Evolutionary conservation across 805 yeast species (phyloP).

Genomic region (Yarrowia bubula): DNA sequence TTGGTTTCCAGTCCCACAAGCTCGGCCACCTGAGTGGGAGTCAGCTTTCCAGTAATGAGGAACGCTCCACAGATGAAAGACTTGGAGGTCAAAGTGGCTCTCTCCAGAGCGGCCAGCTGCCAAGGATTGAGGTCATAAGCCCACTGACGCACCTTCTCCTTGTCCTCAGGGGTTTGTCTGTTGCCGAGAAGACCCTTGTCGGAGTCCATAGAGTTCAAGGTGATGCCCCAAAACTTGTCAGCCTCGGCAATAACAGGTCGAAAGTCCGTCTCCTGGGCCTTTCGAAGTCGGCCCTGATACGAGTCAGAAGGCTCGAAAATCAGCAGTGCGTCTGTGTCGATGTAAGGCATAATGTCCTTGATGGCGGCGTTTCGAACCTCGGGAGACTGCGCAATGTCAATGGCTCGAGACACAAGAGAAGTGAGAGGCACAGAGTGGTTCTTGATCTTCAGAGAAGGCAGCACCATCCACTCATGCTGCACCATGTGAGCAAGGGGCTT

Average conservation of each 20-base stretch:
- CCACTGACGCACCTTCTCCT: constrained; percentile 62
- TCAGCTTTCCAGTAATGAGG: constrained; percentile 46
- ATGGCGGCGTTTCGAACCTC: constrained; percentile 52
- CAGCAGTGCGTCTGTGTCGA: constrained; percentile 91
- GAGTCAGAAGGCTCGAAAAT: constrained; percentile 79
- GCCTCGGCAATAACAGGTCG: constrained; percentile 68
- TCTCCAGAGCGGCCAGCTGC: constrained; percentile 85
- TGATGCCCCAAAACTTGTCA: constrained; percentile 55
- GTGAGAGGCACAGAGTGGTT: constrained; percentile 84
- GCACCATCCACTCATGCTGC: constrained; percentile 81
- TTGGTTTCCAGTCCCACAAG: constrained; percentile 79
- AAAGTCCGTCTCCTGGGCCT: constrained; percentile 75
- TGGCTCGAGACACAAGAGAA: constrained; percentile 78
- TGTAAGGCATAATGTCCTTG: constrained; percentile 65
- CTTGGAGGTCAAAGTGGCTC: constrained; percentile 80
- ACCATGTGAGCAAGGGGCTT: constrained; percentile 67
- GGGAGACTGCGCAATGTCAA: constrained; percentile 58
- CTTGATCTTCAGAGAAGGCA: constrained; percentile 59
- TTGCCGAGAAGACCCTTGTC: constrained; percentile 83
- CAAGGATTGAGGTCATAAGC: constrained; percentile 60
- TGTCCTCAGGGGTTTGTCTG: constrained; percentile 59
- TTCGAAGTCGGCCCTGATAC: constrained; percentile 77
- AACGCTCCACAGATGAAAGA: constrained; percentile 81
- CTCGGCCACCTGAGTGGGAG: constrained; percentile 69
- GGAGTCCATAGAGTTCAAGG: constrained; percentile 66